phyloP scores from a whole-genome alignment of 2,329 filamentous ascomycete species.

The Colletotrichum sp. region DNA sequence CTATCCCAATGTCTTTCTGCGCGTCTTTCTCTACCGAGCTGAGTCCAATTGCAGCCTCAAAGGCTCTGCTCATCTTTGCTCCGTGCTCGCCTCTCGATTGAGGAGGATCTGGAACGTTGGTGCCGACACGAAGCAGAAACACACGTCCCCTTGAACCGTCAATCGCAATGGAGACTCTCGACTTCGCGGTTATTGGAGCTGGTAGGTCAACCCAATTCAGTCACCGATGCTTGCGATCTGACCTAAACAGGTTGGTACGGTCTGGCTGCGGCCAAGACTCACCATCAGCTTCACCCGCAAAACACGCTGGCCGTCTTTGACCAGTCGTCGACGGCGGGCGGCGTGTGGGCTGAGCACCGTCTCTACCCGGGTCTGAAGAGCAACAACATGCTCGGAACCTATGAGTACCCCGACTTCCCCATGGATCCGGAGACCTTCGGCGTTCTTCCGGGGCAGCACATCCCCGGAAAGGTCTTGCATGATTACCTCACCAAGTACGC shows the following conservation, averaged over 20 bases:
- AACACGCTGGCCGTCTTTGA: constrained; percentile 65
- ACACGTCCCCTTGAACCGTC: background rate
- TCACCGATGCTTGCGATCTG: background rate
- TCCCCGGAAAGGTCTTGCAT: constrained; percentile 51
- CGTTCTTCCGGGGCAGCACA: constrained; percentile 49
- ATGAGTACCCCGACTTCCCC: constrained; percentile 77
- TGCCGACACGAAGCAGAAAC: background rate
- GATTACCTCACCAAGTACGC: constrained; percentile 53
- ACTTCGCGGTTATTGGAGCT: constrained; percentile 56
- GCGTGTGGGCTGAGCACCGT: constrained; percentile 72
- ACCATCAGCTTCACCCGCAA: constrained; percentile 62
- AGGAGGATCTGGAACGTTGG: background rate
- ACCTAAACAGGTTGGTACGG: constrained; percentile 53
- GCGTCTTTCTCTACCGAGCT: background rate
- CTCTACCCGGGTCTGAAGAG: constrained; percentile 73
- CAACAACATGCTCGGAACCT: constrained; percentile 77
- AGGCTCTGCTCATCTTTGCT: background rate
- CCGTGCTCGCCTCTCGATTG: background rate
- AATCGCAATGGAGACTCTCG: constrained; percentile 45
- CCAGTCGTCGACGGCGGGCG: constrained; percentile 61
- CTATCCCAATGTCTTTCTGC: background rate
- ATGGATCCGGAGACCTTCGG: constrained; percentile 63
- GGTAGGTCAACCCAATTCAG: constrained; percentile 43
- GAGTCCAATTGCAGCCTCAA: background rate
- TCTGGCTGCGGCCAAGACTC: constrained; percentile 66